Base-by-base conservation (phyloP, 768 basidiomycete genomes). In the Panellus pusillus region DNA sequence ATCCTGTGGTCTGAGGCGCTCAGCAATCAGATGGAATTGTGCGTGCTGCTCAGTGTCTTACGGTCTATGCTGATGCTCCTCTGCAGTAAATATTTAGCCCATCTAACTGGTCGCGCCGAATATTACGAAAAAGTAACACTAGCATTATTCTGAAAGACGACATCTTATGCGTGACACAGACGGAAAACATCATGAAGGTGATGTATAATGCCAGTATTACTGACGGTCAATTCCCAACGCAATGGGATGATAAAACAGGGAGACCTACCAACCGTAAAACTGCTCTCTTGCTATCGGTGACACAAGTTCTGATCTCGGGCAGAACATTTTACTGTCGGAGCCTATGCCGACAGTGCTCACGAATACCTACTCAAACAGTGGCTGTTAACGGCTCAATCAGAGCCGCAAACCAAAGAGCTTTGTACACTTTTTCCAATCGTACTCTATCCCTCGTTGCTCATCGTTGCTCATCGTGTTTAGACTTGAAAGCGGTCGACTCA, bases 61-160 rank as follows among this genome's bases (percentile, higher is more conserved):
- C 28, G 12, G 41, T 42, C 47, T 20, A 19, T 41, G 31, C 50
- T 53, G 31, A 52, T 31, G 60, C 56, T 5, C 45, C 60, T 4
- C 9, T 18, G 61, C 72, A 68, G 89, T 80, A 50, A 92, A 86
- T 92, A 91, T 59, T 77, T 93, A 0, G 87, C 87, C 3, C 82
- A 88, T 65, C 65, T 87, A 3, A 92, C 89, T 1, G 87, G 86
- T 8, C 82, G 87, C 52, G 71, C 78, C 29, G 77, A 79, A 39
- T 87, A 86, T 66, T 79, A 72, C 54, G 75, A 82, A 54, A 77
- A 72, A 65, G 78, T 74, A 36, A 19, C 48, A 19, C 36, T 9
- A 2, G 14, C 31, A 2, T 27, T 4, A 32, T 31, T 41, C 46
- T 13, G 35, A 17, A 17, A 0, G 48, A 32, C 64, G 76, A 8